Base-by-base conservation (phyloP, 1,284 basidiomycete genomes). In the Malassezia sympodialis region DNA sequence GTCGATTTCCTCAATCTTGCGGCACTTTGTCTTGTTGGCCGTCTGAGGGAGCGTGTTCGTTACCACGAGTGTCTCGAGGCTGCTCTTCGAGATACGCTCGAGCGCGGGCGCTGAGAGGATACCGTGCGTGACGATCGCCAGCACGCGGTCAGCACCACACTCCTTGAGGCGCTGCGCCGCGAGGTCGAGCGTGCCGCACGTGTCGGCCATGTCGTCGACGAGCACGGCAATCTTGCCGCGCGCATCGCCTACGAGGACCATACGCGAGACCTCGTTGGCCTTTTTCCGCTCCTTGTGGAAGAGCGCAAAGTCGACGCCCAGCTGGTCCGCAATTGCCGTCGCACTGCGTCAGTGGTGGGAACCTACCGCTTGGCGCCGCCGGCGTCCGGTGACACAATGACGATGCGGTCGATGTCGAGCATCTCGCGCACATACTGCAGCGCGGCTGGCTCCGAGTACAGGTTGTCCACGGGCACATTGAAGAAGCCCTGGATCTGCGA, bases 271-370 rank as follows among this genome's bases (percentile, higher is more conserved):
- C 71, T 96, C 90, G 78, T 96, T 98, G 35, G 93, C 94, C 80
- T 94, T 96, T 79, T 96, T 98, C 58, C 94, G 86, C 78, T 99
- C 94, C 77, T 99, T 99, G 83, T 99, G 94, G 81, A 98, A 98
- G 54, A 99, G 80, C 28, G 94, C 94, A 79, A 99, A 98, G 75
- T 98, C 94, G 65, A 96, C 87, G 47, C 93, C 90, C 56, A 98
- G 81, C 46, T 90, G 84, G 77, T 96, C 94, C 15, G 94, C 94
- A 65, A 99, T 91, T 28, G 90, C 90, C 11, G 94, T 96, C 19
- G 93, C 94, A 68, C 90, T 94, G 76, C 8, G 37, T 40, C 12
- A 47, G 26, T 23, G 0, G 35, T 5, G 17, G n/a, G 7, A 12
- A 62, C 60, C 60, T 42, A 90, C 90, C 94, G 82, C 80, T 98